A percentile compares a stretch with the other conserved stretches of the same genome.
Evolutionary conservation across 2,329 filamentous ascomycete species (phyloP).

Genomic region (Chrysoporthe puriensis): DNA sequence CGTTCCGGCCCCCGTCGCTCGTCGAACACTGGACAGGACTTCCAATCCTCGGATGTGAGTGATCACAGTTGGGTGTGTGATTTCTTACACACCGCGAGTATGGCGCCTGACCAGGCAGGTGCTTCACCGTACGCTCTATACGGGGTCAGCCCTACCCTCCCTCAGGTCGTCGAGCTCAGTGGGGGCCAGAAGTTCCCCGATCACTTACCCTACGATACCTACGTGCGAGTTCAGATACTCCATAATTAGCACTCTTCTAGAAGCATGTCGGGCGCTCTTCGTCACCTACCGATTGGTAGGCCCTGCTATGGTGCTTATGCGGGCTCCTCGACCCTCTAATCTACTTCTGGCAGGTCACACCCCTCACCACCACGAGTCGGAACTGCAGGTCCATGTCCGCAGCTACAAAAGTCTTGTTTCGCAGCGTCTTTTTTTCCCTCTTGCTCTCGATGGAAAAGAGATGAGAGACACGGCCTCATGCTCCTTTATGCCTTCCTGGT

Average conservation of each 20-base stretch:
- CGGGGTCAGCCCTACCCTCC: neutral
- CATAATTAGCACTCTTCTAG: neutral
- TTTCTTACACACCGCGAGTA: neutral
- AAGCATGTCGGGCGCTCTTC: neutral
- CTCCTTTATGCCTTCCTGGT: neutral
- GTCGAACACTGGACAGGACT: neutral
- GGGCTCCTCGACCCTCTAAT: neutral
- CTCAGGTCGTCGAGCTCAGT: neutral
- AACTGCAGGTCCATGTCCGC: neutral
- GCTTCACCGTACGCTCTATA: neutral
- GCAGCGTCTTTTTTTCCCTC: neutral
- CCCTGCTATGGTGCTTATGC: neutral
- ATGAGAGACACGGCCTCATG: neutral
- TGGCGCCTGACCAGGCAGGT: constrained; percentile 7
- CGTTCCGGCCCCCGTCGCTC: neutral
- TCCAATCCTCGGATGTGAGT: neutral
- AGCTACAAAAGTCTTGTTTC: neutral
- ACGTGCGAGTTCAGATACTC: neutral
- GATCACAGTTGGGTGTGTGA: neutral
- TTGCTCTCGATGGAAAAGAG: neutral
- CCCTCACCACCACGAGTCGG: neutral
- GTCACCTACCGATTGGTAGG: neutral
- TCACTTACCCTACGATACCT: neutral
- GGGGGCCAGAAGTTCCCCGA: neutral
- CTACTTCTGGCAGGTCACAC: constrained; percentile 10